A percentile compares a stretch with the other conserved stretches of the same genome.
These are phyloP conservation scores for Plasmodium vivax DNA, from an alignment of 169 alveolate genomes.

Conservation along the genomic window DNA sequence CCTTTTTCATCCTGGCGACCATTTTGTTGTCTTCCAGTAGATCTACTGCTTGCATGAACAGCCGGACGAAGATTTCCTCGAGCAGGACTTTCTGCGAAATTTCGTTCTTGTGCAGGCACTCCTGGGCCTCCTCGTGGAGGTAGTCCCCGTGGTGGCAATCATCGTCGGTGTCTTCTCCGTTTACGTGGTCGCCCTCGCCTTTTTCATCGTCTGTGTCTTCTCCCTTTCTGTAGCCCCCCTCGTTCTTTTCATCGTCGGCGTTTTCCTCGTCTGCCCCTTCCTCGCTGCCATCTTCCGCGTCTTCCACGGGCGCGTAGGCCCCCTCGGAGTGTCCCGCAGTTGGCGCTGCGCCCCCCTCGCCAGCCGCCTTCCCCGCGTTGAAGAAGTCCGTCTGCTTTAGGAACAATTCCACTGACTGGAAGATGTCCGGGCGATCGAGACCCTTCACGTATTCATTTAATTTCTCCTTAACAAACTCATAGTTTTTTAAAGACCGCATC, in stretches of 20 bases:
- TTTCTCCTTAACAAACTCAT: constrained; percentile 11
- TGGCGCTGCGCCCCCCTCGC: not conserved
- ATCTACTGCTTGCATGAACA: constrained; percentile 53
- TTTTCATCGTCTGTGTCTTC: not conserved
- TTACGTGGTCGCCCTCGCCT: not conserved
- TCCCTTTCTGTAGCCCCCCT: not conserved
- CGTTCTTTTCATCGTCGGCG: not conserved
- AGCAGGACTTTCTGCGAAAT: constrained; percentile 54
- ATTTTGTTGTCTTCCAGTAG: constrained; percentile 49
- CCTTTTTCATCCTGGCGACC: constrained; percentile 24
- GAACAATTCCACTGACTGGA: constrained; percentile 51
- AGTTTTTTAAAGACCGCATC: constrained; percentile 30
- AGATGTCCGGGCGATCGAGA: not conserved
- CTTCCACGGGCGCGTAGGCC: not conserved
- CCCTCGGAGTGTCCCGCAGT: not conserved
- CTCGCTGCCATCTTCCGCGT: not conserved
- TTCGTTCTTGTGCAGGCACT: constrained; percentile 56
- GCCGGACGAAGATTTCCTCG: constrained; percentile 55
- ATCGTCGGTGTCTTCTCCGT: not conserved
- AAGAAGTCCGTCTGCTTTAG: constrained; percentile 56
- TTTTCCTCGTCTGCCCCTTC: not conserved
- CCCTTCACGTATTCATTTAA: constrained; percentile 15
- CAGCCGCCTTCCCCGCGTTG: not conserved
- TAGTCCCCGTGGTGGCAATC: not conserved
- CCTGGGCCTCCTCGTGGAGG: constrained; percentile 20